These are phyloP conservation scores for Starmerella gropengiesseri DNA, from an alignment of 805 yeast genomes.

Conservation along the genomic window DNA sequence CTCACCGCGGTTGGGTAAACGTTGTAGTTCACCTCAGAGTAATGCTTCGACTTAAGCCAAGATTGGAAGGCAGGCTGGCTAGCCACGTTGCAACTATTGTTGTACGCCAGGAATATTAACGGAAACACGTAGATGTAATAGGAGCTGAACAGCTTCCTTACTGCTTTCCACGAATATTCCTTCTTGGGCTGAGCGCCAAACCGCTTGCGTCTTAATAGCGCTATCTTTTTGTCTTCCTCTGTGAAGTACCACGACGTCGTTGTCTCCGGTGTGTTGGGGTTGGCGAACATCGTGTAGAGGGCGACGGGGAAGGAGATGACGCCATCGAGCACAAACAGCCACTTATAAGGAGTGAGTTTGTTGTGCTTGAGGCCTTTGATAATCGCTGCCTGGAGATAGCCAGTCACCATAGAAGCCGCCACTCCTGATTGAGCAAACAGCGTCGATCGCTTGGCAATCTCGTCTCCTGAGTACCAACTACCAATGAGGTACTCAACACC, in stretches of 20 bases:
- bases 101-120: slow-evolving; percentile 31
- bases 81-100: slow-evolving; percentile 32
- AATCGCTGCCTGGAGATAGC: slow-evolving; percentile 49
- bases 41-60: slow-evolving; percentile 36
- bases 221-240: slow-evolving; percentile 35
- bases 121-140: slow-evolving; percentile 43
- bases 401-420: slow-evolving; percentile 40
- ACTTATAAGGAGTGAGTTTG: slow-evolving; percentile 33
- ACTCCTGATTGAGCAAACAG: slow-evolving; percentile 27
- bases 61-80: slow-evolving; percentile 36
- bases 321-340: slow-evolving; percentile 41
- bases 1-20: slow-evolving; percentile 34
- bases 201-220: slow-evolving; percentile 32
- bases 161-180: slow-evolving; percentile 32
- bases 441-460: slow-evolving; percentile 27
- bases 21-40: slow-evolving; percentile 32
- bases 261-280: slow-evolving; percentile 40
- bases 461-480: slow-evolving; percentile 28
- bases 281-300: slow-evolving; percentile 35
- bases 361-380: slow-evolving; percentile 29
- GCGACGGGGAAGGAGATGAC: slow-evolving; percentile 37
- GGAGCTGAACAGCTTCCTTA: slow-evolving; percentile 33
- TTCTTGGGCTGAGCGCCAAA: slow-evolving; percentile 16
- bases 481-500: slow-evolving; percentile 28
- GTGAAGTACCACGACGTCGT: slow-evolving; percentile 36